Conservation (phyloP, 2,329 filamentous ascomycete genomes). For the Tolypocladium guangdongense region DNA sequence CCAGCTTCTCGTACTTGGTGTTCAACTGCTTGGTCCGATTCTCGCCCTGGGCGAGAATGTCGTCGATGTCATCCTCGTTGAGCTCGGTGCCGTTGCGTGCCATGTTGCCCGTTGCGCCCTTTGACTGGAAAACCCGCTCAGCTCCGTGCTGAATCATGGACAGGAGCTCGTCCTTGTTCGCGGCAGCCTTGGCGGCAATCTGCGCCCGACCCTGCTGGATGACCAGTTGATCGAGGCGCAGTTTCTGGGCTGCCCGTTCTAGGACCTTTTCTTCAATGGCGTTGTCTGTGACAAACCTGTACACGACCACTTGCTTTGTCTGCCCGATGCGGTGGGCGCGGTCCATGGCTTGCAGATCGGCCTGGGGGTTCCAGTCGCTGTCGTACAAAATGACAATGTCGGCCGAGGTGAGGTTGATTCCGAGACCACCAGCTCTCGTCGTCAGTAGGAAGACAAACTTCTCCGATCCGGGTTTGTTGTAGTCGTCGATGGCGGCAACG, state of each 20-base stretch:
- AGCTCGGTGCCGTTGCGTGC: slow-evolving; percentile 50
- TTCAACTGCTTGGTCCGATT: slow-evolving; percentile 82
- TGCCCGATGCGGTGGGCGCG: slow-evolving; percentile 96
- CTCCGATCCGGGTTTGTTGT: slow-evolving; percentile 91
- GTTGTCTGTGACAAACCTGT: slow-evolving; percentile 94
- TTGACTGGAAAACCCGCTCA: slow-evolving; percentile 79
- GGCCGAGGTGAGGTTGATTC: slow-evolving; percentile 90
- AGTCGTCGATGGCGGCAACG: slow-evolving; percentile 94
- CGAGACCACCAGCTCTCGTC: slow-evolving; percentile 87
- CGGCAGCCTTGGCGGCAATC: slow-evolving; percentile 78
- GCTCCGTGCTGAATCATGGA: slow-evolving; percentile 99
- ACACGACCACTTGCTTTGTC: slow-evolving; percentile 95
- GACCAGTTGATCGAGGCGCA: slow-evolving; percentile 91
- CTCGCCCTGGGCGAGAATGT: slow-evolving; percentile 77
- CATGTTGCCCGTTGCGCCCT: slow-evolving; percentile 51
- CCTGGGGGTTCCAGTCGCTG: slow-evolving; percentile 98
- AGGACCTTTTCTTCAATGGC: slow-evolving; percentile 98
- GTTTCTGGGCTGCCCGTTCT: slow-evolving; percentile 90
- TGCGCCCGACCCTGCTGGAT: slow-evolving; percentile 96
- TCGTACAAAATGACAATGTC: slow-evolving; percentile 96
- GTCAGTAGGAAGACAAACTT: slow-evolving; percentile 96
- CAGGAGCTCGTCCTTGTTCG: slow-evolving; percentile 90
- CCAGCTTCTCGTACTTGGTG: slow-evolving; percentile 90
- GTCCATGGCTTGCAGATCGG: slow-evolving; percentile 97
- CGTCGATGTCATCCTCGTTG: slow-evolving; percentile 84